Evolutionary conservation across 345 rosid species (phyloP), one percentile per base, ranked within the genome.

Genomic region (Moricandia moricandioides): DNA sequence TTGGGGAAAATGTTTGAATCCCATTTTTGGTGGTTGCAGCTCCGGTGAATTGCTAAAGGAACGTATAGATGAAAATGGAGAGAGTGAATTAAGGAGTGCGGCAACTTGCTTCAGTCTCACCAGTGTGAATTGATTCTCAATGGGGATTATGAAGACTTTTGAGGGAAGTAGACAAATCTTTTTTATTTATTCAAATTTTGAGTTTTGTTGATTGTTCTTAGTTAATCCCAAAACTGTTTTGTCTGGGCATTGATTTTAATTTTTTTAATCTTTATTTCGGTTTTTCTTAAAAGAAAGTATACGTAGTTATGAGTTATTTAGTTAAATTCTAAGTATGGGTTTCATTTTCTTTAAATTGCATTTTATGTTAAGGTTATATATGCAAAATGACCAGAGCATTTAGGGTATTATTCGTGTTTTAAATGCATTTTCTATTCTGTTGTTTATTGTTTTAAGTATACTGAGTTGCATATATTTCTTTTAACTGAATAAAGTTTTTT

Each of bases 21-120:
- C 0, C n/a, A 16, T 0, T 62, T 17, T 35, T 18, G 54, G 70
- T 73, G 4, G 56, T 54, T 71, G 81, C 85, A 91, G 97, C 84
- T 88, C 91, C 0, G 92, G 86, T 73, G 89, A 83, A 72, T 83
- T 88, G 3, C 26, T 90, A 76, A 86, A 87, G 73, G 90, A 85
- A 56, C 80, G 80, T 0, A 79, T 82, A 29, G 18, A 85, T 76
- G 84, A 79, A 59, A 87, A 78, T 14, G 91, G 84, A 18, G 90
- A 86, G 55, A 88, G 87, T 5, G 97, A 91, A 74, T 54, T 88
- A 85, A 93, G 88, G 86, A 91, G 76, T 75, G 98, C 96, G 4
- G 94, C 97, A 24, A 91, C 91, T 10, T 84, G 96, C 80, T 88
- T 94, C 76, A 90, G 85, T 72, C 93, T 94, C 27, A 91, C 90